These are phyloP conservation scores for Thraustotheca clavata DNA, from an alignment of 352 stramenopile genomes.

Conservation along the genomic window DNA sequence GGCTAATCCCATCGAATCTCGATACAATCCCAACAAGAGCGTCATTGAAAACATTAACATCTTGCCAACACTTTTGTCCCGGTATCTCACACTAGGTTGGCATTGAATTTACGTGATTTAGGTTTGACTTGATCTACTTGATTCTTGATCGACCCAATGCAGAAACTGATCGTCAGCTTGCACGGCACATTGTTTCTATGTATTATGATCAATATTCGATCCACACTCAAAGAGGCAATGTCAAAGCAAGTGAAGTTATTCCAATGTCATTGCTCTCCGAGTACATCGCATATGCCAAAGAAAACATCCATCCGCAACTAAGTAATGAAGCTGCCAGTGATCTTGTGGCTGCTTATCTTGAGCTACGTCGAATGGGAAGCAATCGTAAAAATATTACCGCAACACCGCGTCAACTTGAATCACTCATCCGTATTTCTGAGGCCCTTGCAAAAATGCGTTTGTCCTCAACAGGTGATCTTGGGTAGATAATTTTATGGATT, in stretches of 20 bases:
- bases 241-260: slow-evolving; percentile 42
- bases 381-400: slow-evolving; percentile 96
- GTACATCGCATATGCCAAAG: slow-evolving; percentile 96
- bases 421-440: slow-evolving; percentile 97
- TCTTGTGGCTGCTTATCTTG: slow-evolving; percentile 91
- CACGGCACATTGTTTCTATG: slow-evolving; percentile 95
- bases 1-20: slow-evolving; percentile 96
- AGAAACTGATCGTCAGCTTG: slow-evolving; percentile 92
- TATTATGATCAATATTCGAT: slow-evolving; percentile 84
- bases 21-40: slow-evolving; percentile 97
- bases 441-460: slow-evolving; percentile 93
- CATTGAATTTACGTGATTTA: not conserved
- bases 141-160: slow-evolving; percentile 96
- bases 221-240: slow-evolving; percentile 13
- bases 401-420: slow-evolving; percentile 97
- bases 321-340: slow-evolving; percentile 83
- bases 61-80: slow-evolving; percentile 94
- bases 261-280: slow-evolving; percentile 83
- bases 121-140: slow-evolving; percentile 99
- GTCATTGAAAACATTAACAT: slow-evolving; percentile 99
- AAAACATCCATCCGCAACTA: slow-evolving; percentile 87
- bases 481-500: not conserved
- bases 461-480: slow-evolving; percentile 29
- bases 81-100: slow-evolving; percentile 24
- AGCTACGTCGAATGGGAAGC: slow-evolving; percentile 74